phyloP scores from a whole-genome alignment of 2,329 filamentous ascomycete species.

The Monosporascus sp. region DNA sequence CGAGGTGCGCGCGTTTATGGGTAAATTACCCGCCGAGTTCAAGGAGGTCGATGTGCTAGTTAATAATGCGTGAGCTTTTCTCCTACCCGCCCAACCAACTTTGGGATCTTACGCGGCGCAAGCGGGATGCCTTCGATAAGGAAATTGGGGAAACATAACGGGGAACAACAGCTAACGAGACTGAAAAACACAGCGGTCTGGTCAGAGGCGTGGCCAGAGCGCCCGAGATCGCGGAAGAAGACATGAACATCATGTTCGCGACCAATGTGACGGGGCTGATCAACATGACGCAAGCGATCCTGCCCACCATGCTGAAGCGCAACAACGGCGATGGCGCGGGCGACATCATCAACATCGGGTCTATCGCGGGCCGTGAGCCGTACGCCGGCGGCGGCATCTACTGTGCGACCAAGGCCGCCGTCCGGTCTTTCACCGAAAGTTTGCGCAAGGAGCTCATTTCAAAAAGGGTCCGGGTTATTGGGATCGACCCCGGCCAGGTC shows the following conservation, averaged over 20 bases:
- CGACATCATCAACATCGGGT: conserved; percentile 89
- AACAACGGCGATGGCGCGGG: conserved; percentile 66
- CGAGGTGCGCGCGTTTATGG: conserved; percentile 69
- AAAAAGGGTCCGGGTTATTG: conserved; percentile 64
- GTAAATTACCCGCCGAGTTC: conserved; percentile 72
- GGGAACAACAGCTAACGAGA: too few species aligned
- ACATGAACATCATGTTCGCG: conserved; percentile 81
- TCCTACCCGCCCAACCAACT: background rate
- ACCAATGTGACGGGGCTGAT: conserved; percentile 95
- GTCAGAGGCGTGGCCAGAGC: conserved; percentile 85
- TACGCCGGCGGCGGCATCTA: conserved; percentile 73
- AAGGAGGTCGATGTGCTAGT: conserved; percentile 82
- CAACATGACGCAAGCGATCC: conserved; percentile 89
- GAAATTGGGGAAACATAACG: background rate
- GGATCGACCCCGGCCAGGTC: conserved; percentile 73
- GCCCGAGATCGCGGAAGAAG: conserved; percentile 73
- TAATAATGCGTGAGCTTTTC: conserved; percentile 78
- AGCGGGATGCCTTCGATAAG: too few species aligned
- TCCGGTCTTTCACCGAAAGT: conserved; percentile 67
- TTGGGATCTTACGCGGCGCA: too few species aligned
- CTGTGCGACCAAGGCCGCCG: conserved; percentile 73
- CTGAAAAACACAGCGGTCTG: conserved; percentile 56
- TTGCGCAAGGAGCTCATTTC: conserved; percentile 67
- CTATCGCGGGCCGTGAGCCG: conserved; percentile 54
- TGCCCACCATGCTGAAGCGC: conserved; percentile 75